These are phyloP conservation scores for Capsicum baccatum DNA, from an alignment of 257 asterid species.

Conservation along the genomic window DNA sequence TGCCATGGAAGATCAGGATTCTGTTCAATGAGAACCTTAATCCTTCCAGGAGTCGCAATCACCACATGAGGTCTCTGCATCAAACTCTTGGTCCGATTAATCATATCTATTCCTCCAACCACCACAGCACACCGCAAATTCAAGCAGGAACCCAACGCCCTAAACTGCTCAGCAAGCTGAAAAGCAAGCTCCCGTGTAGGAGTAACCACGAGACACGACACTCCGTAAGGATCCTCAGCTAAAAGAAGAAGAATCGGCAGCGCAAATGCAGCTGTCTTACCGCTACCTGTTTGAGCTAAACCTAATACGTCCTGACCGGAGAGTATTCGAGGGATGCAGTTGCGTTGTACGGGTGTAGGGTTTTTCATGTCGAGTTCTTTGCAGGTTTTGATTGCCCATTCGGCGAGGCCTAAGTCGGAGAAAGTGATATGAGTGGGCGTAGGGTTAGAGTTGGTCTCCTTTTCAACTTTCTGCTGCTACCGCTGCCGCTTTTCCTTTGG, in stretches of 20 bases:
- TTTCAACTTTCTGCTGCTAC: too few species aligned
- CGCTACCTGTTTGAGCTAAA: conserved; percentile 91
- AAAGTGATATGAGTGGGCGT: conserved; percentile 61
- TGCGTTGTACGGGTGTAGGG: conserved; percentile 91
- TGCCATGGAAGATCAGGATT: conserved; percentile 82
- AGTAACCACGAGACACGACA: conserved; percentile 83
- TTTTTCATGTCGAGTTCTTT: conserved; percentile 83
- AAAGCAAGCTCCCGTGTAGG: conserved; percentile 92
- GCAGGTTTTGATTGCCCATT: conserved; percentile 85
- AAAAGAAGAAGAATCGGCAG: conserved; percentile 82
- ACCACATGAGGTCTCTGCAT: conserved; percentile 85
- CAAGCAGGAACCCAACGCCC: conserved; percentile 82
- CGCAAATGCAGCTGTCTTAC: conserved; percentile 94
- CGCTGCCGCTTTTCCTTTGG: neutral
- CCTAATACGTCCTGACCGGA: conserved; percentile 89
- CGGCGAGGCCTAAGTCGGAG: conserved; percentile 79
- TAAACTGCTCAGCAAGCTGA: conserved; percentile 93
- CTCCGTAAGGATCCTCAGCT: conserved; percentile 82
- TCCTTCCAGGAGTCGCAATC: conserved; percentile 94
- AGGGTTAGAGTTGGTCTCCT: conserved; percentile 62
- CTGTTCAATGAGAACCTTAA: conserved; percentile 79
- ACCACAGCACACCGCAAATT: conserved; percentile 74
- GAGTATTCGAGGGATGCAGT: conserved; percentile 87
- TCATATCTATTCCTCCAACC: conserved; percentile 94
- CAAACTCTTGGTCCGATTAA: conserved; percentile 70